Conservation (phyloP, 495 filamentous ascomycete genomes). For the Annulohypoxylon maeteangense region DNA sequence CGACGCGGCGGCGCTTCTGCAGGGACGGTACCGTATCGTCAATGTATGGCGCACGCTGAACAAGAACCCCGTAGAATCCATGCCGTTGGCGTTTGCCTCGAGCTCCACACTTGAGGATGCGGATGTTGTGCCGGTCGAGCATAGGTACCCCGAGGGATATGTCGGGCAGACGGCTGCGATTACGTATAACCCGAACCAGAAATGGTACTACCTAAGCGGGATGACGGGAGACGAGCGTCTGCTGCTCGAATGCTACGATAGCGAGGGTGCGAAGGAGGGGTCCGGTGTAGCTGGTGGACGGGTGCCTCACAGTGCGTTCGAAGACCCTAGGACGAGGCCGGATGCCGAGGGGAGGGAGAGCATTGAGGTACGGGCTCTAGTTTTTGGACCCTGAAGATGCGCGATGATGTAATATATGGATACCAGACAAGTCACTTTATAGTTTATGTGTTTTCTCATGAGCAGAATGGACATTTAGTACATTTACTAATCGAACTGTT, state of each 20-base stretch:
- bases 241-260: constrained; percentile 86
- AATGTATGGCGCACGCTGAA: constrained; percentile 90
- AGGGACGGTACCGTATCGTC: constrained; percentile 78
- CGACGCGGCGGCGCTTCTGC: constrained; percentile 65
- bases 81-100: constrained; percentile 77
- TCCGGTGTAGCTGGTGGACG: constrained; percentile 67
- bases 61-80: constrained; percentile 70
- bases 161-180: constrained; percentile 83
- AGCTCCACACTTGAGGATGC: constrained; percentile 66
- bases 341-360: constrained; percentile 76
- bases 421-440: neutral
- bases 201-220: constrained; percentile 83
- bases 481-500: neutral
- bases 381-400: constrained; percentile 72
- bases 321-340: constrained; percentile 71
- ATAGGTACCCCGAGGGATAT: constrained; percentile 75
- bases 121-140: constrained; percentile 77
- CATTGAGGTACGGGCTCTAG: constrained; percentile 86
- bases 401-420: neutral
- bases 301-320: constrained; percentile 85
- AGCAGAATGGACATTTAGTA: neutral
- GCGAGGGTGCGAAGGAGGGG: constrained; percentile 59
- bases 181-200: constrained; percentile 64
- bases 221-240: constrained; percentile 80
- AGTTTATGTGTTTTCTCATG: neutral